Evolutionary conservation across 805 yeast species (phyloP).

Genomic region (Yarrowia sp.): DNA sequence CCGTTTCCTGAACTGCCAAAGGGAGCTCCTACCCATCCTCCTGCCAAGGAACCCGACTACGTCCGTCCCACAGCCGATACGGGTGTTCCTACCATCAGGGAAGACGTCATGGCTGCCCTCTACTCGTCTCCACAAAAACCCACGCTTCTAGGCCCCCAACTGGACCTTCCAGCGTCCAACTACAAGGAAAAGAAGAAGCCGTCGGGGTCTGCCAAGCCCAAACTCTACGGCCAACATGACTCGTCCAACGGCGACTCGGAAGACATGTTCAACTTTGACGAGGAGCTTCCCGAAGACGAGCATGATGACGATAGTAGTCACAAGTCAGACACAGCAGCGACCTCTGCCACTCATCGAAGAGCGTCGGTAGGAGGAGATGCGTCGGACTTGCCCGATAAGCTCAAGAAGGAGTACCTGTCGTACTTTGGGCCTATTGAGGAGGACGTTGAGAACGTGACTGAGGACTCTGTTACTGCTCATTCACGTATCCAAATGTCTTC

Average conservation of each 20-base stretch:
- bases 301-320: neutral
- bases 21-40: constrained; percentile 13
- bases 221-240: constrained; percentile 20
- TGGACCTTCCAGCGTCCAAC: constrained; percentile 27
- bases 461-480: constrained; percentile 16
- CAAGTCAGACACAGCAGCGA: constrained; percentile 7
- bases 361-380: constrained; percentile 26
- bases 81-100: constrained; percentile 15
- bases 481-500: constrained; percentile 23
- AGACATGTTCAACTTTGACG: constrained; percentile 44
- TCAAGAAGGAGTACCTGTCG: constrained; percentile 36
- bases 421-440: constrained; percentile 34
- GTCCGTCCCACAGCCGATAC: constrained; percentile 23
- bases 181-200: constrained; percentile 24
- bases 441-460: constrained; percentile 23
- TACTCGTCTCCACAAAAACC: constrained; percentile 36
- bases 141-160: constrained; percentile 19
- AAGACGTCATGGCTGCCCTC: constrained; percentile 19
- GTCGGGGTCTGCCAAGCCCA: constrained; percentile 3
- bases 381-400: constrained; percentile 32
- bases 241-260: constrained; percentile 39
- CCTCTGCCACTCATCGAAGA: constrained; percentile 20
- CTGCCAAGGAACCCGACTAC: constrained; percentile 8
- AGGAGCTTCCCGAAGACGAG: constrained; percentile 40
- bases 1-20: constrained; percentile 27